Percentiles rank a stretch among this genome's conserved stretches.
phyloP scores from a whole-genome alignment of 345 rosid genomes.

The Moricandia arvensis region DNA sequence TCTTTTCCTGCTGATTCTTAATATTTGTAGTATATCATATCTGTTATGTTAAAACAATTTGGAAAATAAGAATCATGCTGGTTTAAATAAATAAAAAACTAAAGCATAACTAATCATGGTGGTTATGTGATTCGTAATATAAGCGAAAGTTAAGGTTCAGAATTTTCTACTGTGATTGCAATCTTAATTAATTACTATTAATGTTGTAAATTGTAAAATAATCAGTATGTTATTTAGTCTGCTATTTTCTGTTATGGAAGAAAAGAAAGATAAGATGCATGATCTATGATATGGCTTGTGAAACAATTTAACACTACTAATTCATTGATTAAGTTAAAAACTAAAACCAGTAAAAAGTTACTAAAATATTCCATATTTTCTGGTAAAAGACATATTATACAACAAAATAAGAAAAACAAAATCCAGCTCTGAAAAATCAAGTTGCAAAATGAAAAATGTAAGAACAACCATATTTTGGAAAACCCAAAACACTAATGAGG shows the following conservation, averaged over 20 bases:
- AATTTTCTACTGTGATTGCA: background rate
- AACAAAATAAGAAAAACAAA: background rate
- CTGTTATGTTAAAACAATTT: background rate
- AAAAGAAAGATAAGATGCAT: background rate
- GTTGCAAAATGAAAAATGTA: constrained; percentile 24
- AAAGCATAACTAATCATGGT: background rate
- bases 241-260: background rate
- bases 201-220: background rate
- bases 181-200: background rate
- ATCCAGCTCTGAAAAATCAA: constrained; percentile 2
- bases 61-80: background rate
- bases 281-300: background rate
- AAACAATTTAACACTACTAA: background rate
- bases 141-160: background rate
- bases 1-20: constrained; percentile 10
- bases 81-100: background rate
- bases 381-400: background rate
- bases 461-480: constrained; percentile 25
- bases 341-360: background rate
- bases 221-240: background rate
- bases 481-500: constrained; percentile 33
- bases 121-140: background rate
- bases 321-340: background rate
- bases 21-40: background rate
- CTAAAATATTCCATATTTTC: background rate